phyloP scores from a whole-genome alignment of 257 asterid genomes.

The Solanum paucissectum region DNA sequence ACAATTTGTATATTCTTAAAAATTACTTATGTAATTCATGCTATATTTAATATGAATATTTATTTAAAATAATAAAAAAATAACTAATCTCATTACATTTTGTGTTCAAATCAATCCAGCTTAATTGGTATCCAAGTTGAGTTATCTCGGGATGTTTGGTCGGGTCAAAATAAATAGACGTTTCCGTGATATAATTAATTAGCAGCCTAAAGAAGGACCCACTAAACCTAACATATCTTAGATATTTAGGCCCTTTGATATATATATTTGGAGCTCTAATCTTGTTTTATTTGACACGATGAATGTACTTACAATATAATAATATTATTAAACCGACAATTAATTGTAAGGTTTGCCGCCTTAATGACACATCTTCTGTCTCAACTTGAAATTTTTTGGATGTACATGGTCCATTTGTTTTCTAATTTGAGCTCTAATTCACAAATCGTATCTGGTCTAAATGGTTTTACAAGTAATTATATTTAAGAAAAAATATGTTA shows the following conservation, averaged over 20 bases:
- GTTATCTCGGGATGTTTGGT: neutral
- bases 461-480: neutral
- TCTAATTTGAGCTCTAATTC: neutral
- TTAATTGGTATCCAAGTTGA: neutral
- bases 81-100: too few relatives aligned
- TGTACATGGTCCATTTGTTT: neutral
- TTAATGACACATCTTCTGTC: neutral
- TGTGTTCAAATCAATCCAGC: too few relatives aligned
- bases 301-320: neutral
- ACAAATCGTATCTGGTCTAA: neutral
- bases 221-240: constrained; percentile 3
- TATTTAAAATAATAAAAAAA: too few relatives aligned
- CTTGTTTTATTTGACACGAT: constrained; percentile 10
- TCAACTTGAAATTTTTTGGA: neutral
- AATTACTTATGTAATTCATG: too few relatives aligned
- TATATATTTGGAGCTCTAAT: neutral
- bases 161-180: neutral
- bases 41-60: too few relatives aligned
- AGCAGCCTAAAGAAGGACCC: constrained; percentile 8
- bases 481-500: neutral
- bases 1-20: too few relatives aligned
- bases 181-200: neutral
- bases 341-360: constrained; percentile 4
- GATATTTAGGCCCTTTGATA: neutral
- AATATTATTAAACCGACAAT: neutral